These are phyloP conservation scores for Alternaria alternata DNA, from an alignment of 2,329 filamentous ascomycete species.

Conservation along the genomic window DNA sequence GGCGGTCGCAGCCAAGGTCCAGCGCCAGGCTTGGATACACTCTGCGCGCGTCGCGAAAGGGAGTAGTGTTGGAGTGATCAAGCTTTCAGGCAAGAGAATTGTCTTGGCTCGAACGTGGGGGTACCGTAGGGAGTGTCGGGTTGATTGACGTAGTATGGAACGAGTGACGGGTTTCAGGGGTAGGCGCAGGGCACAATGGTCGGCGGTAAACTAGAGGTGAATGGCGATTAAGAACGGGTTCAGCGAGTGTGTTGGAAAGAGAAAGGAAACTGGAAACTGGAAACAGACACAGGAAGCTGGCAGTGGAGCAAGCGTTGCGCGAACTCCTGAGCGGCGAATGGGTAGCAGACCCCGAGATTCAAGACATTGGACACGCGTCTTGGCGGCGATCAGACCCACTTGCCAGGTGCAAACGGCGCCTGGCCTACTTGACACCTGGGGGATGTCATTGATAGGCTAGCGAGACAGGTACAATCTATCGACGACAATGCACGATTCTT, in stretches of 20 bases:
- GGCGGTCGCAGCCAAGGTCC: constrained; percentile 29
- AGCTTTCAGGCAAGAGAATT: neutral
- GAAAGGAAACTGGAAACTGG: constrained; percentile 12
- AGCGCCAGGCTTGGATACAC: constrained; percentile 34
- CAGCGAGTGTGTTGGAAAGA: constrained; percentile 22
- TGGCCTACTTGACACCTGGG: constrained; percentile 3
- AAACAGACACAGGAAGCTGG: constrained; percentile 7
- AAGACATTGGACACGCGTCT: constrained; percentile 20
- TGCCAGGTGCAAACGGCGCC: constrained; percentile 12
- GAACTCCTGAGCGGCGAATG: constrained; percentile 20
- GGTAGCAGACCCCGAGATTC: constrained; percentile 14
- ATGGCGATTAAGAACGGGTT: constrained; percentile 7
- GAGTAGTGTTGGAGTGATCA: neutral
- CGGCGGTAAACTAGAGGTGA: neutral
- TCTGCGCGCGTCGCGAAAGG: constrained; percentile 7
- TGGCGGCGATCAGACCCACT: constrained; percentile 19
- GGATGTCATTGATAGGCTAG: constrained; percentile 19
- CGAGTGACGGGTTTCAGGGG: constrained; percentile 39
- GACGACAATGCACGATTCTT: constrained; percentile 9
- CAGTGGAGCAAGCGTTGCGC: constrained; percentile 19
- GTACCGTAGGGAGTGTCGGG: constrained; percentile 13
- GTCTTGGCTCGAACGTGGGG: constrained; percentile 11
- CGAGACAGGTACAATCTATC: constrained; percentile 8
- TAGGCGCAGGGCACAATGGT: constrained; percentile 16
- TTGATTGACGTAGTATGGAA: constrained; percentile 37